These are phyloP conservation scores for Thermomyces lanuginosus DNA, from an alignment of 2,329 filamentous ascomycete species.

Conservation along the genomic window DNA sequence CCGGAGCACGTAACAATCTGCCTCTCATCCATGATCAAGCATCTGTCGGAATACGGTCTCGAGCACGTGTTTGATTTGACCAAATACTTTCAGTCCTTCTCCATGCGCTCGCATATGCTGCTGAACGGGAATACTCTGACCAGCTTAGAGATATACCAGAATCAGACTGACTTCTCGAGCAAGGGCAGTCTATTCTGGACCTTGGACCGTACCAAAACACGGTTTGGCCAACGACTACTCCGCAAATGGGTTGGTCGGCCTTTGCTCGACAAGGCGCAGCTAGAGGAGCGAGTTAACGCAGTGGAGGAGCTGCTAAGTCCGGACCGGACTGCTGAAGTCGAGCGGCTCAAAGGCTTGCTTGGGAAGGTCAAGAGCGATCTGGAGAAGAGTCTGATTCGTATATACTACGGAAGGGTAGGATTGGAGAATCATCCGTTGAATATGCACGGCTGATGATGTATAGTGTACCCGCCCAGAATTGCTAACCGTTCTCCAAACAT, in stretches of 20 bases:
- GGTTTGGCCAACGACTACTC: conserved; percentile 72
- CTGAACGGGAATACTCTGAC: conserved; percentile 88
- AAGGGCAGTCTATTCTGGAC: conserved; percentile 93
- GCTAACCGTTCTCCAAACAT: conserved; percentile 63
- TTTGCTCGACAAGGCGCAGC: conserved; percentile 54
- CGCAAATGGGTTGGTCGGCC: conserved; percentile 92
- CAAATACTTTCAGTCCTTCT: conserved; percentile 94
- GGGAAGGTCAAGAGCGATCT: conserved; percentile 60
- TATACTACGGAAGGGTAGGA: conserved; percentile 74
- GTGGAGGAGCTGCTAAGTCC: conserved; percentile 71
- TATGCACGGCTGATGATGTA: conserved; percentile 8
- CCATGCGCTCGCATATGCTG: conserved; percentile 84
- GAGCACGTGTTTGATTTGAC: conserved; percentile 93
- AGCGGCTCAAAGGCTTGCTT: conserved; percentile 58
- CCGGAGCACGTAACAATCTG: conserved; percentile 80
- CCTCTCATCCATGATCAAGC: conserved; percentile 88
- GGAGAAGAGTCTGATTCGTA: conserved; percentile 81
- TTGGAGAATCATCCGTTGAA: not conserved
- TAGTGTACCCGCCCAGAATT: conserved; percentile 74
- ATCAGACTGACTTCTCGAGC: conserved; percentile 69
- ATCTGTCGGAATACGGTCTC: conserved; percentile 78
- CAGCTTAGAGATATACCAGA: conserved; percentile 88
- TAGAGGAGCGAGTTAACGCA: conserved; percentile 66
- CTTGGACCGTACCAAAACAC: conserved; percentile 77
- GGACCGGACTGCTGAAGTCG: conserved; percentile 48